These are phyloP conservation scores for Oryza brachyantha DNA, from an alignment of 176 grass and related monocot genomes.

Conservation along the genomic window DNA sequence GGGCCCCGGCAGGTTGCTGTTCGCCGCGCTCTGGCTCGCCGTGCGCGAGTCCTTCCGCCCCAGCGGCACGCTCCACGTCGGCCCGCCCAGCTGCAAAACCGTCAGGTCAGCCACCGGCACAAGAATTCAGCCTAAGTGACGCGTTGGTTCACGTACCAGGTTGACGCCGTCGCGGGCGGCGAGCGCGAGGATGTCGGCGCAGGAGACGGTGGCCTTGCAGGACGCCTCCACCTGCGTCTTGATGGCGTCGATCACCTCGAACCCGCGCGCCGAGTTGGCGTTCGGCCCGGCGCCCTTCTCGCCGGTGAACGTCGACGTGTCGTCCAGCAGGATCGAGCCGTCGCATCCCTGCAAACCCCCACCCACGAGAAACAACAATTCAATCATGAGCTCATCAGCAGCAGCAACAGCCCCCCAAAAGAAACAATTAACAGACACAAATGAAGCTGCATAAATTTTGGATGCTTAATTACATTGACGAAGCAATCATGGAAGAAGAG, in stretches of 20 bases:
- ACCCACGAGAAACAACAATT: background rate
- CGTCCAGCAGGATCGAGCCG: constrained; percentile 72
- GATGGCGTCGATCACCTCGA: constrained; percentile 85
- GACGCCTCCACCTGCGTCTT: constrained; percentile 61
- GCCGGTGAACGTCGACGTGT: constrained; percentile 47
- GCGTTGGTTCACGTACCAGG: constrained; percentile 31
- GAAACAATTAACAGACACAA: background rate
- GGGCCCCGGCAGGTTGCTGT: constrained; percentile 53
- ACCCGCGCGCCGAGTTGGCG: constrained; percentile 63
- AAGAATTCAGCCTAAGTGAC: background rate
- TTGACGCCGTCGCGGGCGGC: constrained; percentile 65
- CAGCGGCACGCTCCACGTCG: constrained; percentile 68
- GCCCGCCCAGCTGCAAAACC: constrained; percentile 49
- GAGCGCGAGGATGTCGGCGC: constrained; percentile 73
- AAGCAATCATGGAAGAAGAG: constrained; percentile 28
- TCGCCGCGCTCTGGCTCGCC: constrained; percentile 64
- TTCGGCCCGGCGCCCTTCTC: constrained; percentile 81
- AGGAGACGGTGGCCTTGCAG: constrained; percentile 73
- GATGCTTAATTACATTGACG: background rate
- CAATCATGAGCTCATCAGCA: background rate
- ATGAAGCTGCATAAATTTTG: constrained; percentile 17
- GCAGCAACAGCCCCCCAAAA: background rate
- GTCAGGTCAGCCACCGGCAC: background rate
- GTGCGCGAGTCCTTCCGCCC: constrained; percentile 60
- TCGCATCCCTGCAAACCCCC: constrained; percentile 57